A percentile compares a stretch with the other conserved stretches of the same genome.
Evolutionary conservation across 2,329 filamentous ascomycete species (phyloP).

Genomic region (Epichloe bromicola): DNA sequence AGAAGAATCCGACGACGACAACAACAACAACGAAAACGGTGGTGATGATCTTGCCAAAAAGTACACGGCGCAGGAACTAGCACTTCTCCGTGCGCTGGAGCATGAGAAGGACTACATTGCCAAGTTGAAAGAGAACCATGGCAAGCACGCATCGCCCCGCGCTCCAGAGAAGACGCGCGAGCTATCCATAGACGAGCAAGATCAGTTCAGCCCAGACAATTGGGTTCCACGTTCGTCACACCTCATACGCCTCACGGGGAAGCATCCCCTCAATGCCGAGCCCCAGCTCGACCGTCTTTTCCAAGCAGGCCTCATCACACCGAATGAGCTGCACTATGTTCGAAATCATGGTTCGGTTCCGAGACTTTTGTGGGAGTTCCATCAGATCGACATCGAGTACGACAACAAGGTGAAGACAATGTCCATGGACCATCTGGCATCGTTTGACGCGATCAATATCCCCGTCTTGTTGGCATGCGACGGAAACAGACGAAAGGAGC

Average conservation of each 20-base stretch:
- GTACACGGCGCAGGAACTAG: slow-evolving; percentile 28
- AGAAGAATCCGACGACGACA: background rate
- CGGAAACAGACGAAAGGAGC: slow-evolving; percentile 36
- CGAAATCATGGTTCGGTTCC: slow-evolving; percentile 40
- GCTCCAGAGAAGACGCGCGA: slow-evolving; percentile 8
- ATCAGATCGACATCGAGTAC: slow-evolving; percentile 30
- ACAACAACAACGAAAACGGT: slow-evolving; percentile 1
- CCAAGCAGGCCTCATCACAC: slow-evolving; percentile 35
- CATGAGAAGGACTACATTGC: slow-evolving; percentile 30
- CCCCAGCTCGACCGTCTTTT: slow-evolving; percentile 27
- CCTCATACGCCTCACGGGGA: slow-evolving; percentile 37
- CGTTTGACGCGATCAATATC: slow-evolving; percentile 33
- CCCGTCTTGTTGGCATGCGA: slow-evolving; percentile 34
- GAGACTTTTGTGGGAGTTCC: slow-evolving; percentile 33
- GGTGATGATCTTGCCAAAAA: slow-evolving; percentile 8
- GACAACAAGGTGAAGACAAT: slow-evolving; percentile 22
- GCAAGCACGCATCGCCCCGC: slow-evolving; percentile 12
- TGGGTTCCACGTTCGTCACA: slow-evolving; percentile 35
- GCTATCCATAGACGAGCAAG: slow-evolving; percentile 15
- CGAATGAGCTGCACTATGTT: slow-evolving; percentile 37
- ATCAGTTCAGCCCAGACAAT: slow-evolving; percentile 39
- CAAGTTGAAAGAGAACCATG: slow-evolving; percentile 26
- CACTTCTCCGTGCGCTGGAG: slow-evolving; percentile 25
- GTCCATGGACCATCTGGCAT: slow-evolving; percentile 29
- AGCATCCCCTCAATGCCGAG: slow-evolving; percentile 40